Conservation (phyloP, 2,329 filamentous ascomycete genomes). For the Fusarium hainanense region DNA sequence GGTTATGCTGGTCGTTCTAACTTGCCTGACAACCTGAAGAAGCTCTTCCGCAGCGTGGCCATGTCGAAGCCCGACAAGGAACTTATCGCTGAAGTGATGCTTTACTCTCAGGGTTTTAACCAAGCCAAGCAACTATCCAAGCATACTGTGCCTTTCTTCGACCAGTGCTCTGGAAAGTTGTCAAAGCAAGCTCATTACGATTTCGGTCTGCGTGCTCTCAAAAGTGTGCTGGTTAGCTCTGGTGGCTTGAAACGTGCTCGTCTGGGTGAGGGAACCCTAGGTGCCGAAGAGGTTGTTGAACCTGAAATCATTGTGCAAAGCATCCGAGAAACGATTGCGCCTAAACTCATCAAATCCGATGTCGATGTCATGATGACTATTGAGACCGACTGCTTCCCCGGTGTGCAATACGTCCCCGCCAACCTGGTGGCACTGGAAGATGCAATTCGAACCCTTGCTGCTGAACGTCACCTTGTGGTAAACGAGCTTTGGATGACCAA, state of each 20-base stretch:
- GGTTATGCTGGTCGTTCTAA: conserved; percentile 98
- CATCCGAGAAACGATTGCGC: conserved; percentile 96
- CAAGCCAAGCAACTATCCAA: conserved; percentile 94
- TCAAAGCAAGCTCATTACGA: conserved; percentile 99
- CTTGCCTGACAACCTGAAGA: conserved; percentile 98
- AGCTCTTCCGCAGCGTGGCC: conserved; percentile 97
- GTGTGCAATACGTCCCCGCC: conserved; percentile 91
- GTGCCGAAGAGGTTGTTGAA: conserved; percentile 81
- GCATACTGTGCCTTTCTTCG: conserved; percentile 98
- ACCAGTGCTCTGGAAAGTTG: conserved; percentile 81
- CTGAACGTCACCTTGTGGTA: conserved; percentile 86
- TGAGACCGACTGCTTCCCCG: conserved; percentile 88
- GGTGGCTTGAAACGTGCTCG: conserved; percentile 92
- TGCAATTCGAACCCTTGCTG: conserved; percentile 84
- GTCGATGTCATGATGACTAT: conserved; percentile 88
- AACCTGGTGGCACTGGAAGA: conserved; percentile 82
- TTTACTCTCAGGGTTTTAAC: conserved; percentile 99
- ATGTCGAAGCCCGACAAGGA: conserved; percentile 99
- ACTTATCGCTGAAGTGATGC: conserved; percentile 99
- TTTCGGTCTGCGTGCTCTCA: conserved; percentile 95
- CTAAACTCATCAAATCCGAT: conserved; percentile 93
- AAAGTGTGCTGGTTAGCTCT: conserved; percentile 98
- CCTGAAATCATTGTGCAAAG: conserved; percentile 99
- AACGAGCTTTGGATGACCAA: conserved; percentile 98
- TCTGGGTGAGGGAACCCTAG: conserved; percentile 67